A percentile compares a stretch with the other conserved stretches of the same genome.
Evolutionary conservation across 331 rosid genomes (phyloP).

Genomic region (Quercus lobata): DNA sequence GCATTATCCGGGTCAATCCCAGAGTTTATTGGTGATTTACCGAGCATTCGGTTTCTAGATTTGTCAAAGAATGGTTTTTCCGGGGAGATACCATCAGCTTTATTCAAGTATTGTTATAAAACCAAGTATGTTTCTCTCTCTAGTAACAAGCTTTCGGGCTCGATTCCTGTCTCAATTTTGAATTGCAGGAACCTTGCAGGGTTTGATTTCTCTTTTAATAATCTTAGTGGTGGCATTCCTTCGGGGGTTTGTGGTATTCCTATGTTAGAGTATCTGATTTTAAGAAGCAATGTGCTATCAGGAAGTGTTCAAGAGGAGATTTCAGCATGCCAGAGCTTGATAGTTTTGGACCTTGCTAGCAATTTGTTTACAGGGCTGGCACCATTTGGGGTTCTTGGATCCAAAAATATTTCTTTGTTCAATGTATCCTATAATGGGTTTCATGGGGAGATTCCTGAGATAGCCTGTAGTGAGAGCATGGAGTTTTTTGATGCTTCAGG

Average conservation of each 20-base stretch:
- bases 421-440: slow-evolving; percentile 66
- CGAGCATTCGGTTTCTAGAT: slow-evolving; percentile 77
- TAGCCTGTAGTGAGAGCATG: slow-evolving; percentile 61
- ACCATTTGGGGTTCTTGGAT: slow-evolving; percentile 63
- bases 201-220: slow-evolving; percentile 92
- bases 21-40: slow-evolving; percentile 79
- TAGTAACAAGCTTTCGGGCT: slow-evolving; percentile 63
- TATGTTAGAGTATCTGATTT: slow-evolving; percentile 55
- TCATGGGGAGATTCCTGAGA: slow-evolving; percentile 61
- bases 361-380: slow-evolving; percentile 64
- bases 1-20: slow-evolving; percentile 83
- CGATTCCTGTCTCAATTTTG: slow-evolving; percentile 63
- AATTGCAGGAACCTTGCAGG: slow-evolving; percentile 87
- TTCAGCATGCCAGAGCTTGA: slow-evolving; percentile 61
- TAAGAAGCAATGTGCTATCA: slow-evolving; percentile 71
- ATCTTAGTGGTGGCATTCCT: slow-evolving; percentile 75
- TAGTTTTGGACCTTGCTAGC: slow-evolving; percentile 69
- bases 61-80: slow-evolving; percentile 78
- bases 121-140: slow-evolving; percentile 80
- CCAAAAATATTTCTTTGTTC: slow-evolving; percentile 60
- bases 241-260: slow-evolving; percentile 60
- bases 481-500: slow-evolving; percentile 78
- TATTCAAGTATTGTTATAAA: slow-evolving; percentile 72
- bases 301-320: slow-evolving; percentile 55
- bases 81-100: slow-evolving; percentile 73